phyloP scores from a whole-genome alignment of 75 land plant species.

The Selaginella tamariscina region DNA sequence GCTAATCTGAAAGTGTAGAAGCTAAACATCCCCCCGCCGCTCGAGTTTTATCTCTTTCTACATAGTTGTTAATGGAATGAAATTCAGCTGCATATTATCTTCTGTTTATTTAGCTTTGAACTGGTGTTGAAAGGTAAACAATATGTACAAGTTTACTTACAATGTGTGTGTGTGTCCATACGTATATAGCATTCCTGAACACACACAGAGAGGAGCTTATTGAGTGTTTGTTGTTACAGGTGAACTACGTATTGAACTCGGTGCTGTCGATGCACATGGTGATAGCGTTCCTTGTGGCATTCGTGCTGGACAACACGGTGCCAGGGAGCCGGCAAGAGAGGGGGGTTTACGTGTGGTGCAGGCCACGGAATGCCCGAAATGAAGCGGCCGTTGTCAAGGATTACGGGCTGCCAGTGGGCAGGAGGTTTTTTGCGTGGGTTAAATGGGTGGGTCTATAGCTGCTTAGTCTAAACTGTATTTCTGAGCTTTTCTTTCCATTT shows the following conservation, averaged over 20 bases:
- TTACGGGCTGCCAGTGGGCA: slow-evolving; percentile 52
- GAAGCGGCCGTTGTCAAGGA: slow-evolving; percentile 49
- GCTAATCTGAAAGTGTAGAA: no score
- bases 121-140: neutral
- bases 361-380: slow-evolving; percentile 40
- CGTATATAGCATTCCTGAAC: neutral
- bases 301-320: slow-evolving; percentile 70
- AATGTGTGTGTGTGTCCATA: neutral
- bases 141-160: neutral
- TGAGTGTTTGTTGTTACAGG: slow-evolving; percentile 21
- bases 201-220: neutral
- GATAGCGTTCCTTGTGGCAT: slow-evolving; percentile 63
- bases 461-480: no score
- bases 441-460: slow-evolving; percentile 80
- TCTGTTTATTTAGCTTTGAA: neutral
- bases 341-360: slow-evolving; percentile 69
- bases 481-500: no score
- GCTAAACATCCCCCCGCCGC: no score
- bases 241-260: slow-evolving; percentile 64
- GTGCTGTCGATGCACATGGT: slow-evolving; percentile 66
- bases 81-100: neutral
- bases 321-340: slow-evolving; percentile 80
- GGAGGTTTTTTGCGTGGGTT: slow-evolving; percentile 57
- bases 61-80: no score
- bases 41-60: no score